phyloP scores from a whole-genome alignment of 257 asterid species.

The Solanum chiquidenum region DNA sequence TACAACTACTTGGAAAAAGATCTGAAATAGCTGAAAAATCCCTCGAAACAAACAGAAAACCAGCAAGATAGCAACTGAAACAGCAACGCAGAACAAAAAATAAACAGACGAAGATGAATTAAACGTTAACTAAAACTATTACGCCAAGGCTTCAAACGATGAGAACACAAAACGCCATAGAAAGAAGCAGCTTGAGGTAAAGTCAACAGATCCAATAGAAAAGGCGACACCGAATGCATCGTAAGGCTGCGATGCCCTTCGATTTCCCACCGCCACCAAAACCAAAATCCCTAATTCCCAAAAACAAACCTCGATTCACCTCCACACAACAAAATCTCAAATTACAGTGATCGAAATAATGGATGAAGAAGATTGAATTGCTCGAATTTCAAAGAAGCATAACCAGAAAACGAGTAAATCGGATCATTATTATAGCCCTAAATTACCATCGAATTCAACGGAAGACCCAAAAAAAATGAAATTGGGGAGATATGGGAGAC shows the following conservation, averaged over 20 bases:
- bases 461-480: not conserved
- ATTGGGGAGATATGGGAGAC: not conserved
- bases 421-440: not conserved
- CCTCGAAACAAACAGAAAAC: slow-evolving; percentile 1
- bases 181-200: slow-evolving; percentile 31
- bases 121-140: slow-evolving; percentile 57
- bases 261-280: slow-evolving; percentile 11
- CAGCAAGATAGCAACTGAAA: not conserved
- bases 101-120: not conserved
- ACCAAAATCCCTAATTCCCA: not conserved
- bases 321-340: not conserved
- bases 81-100: slow-evolving; percentile 5
- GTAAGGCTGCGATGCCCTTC: slow-evolving; percentile 69
- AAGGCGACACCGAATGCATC: slow-evolving; percentile 84
- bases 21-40: not conserved
- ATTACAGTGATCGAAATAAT: not conserved
- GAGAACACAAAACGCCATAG: slow-evolving; percentile 47
- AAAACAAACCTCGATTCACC: not conserved
- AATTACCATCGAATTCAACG: not conserved
- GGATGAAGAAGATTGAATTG: not conserved
- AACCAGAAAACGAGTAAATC: not conserved
- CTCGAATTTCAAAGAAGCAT: not conserved
- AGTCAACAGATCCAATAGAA: slow-evolving; percentile 13
- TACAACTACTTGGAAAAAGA: not conserved
- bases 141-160: slow-evolving; percentile 81